A percentile compares a stretch with the other conserved stretches of the same genome.
Conservation (phyloP, 2,329 filamentous ascomycete species). For the Neospermospora avenae region DNA sequence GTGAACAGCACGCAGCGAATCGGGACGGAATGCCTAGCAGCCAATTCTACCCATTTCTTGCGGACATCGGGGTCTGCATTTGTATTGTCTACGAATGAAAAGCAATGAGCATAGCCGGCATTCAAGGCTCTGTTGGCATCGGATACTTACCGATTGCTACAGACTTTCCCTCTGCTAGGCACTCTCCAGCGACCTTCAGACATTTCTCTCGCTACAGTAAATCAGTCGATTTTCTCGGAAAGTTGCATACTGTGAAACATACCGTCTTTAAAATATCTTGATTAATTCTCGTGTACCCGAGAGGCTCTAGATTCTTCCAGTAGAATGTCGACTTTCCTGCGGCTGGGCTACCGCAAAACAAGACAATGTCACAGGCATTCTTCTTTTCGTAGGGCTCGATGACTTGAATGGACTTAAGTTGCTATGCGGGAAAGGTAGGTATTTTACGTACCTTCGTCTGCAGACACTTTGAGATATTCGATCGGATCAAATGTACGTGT, state of each 20-base stretch:
- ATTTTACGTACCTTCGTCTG: conserved; percentile 24
- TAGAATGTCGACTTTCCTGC: conserved; percentile 92
- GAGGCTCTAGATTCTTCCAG: conserved; percentile 70
- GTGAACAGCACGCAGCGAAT: conserved; percentile 87
- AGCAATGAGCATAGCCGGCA: neutral
- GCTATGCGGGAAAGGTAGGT: neutral
- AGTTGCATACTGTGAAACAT: conserved; percentile 30
- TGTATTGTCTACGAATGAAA: conserved; percentile 71
- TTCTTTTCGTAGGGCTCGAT: conserved; percentile 46
- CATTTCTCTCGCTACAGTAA: conserved; percentile 52
- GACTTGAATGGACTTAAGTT: conserved; percentile 23
- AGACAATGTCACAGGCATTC: conserved; percentile 68
- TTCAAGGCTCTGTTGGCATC: neutral
- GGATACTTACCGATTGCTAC: conserved; percentile 69
- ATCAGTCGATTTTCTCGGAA: conserved; percentile 24
- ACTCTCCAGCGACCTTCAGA: conserved; percentile 67
- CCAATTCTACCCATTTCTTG: conserved; percentile 73
- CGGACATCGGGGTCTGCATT: conserved; percentile 80
- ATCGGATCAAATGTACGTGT: conserved; percentile 68
- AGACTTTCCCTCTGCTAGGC: conserved; percentile 61
- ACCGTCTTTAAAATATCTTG: conserved; percentile 82
- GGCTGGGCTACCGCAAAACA: conserved; percentile 86
- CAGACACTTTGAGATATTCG: conserved; percentile 44
- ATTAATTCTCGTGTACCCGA: conserved; percentile 83
- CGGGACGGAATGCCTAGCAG: conserved; percentile 65